A percentile compares a stretch with the other conserved stretches of the same genome.
phyloP scores from a whole-genome alignment of 495 filamentous ascomycete species.

The Lindgomyces ingoldianus region DNA sequence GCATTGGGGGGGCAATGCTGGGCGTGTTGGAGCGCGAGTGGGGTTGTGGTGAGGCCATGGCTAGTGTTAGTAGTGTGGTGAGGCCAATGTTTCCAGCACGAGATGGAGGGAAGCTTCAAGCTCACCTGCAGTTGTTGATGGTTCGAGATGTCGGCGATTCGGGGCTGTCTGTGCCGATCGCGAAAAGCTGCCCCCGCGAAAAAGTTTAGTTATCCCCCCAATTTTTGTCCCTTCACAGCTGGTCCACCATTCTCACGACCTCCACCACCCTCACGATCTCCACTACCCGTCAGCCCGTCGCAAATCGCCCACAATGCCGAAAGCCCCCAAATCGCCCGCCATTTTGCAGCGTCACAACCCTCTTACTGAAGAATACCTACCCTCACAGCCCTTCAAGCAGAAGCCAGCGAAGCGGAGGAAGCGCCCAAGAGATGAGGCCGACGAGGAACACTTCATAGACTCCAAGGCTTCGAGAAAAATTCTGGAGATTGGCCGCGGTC shows the following conservation, averaged over 20 bases:
- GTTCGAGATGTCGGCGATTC: neutral
- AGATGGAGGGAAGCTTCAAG: neutral
- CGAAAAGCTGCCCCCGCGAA: conserved; percentile 20
- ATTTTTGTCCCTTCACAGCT: conserved; percentile 23
- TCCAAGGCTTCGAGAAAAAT: conserved; percentile 85
- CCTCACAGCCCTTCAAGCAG: conserved; percentile 43
- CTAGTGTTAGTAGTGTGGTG: too few relatives aligned
- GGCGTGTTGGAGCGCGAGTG: conserved; percentile 37
- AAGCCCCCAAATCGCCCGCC: conserved; percentile 35
- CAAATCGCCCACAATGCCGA: too few relatives aligned
- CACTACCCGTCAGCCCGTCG: neutral
- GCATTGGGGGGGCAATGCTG: conserved; percentile 20
- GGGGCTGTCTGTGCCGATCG: conserved; percentile 2
- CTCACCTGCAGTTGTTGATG: neutral
- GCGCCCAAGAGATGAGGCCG: conserved; percentile 51
- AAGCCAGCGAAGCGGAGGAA: conserved; percentile 46
- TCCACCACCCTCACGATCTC: neutral
- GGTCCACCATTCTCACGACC: neutral
- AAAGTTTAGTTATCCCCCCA: conserved; percentile 20
- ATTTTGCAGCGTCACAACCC: conserved; percentile 42
- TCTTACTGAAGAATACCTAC: conserved; percentile 47
- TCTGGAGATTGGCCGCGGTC: conserved; percentile 77
- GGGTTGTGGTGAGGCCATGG: conserved; percentile 34
- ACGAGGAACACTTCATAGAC: conserved; percentile 75
- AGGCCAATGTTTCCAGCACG: neutral